Conservation (phyloP, 441 rosid genomes). For the Breynia disticha region DNA sequence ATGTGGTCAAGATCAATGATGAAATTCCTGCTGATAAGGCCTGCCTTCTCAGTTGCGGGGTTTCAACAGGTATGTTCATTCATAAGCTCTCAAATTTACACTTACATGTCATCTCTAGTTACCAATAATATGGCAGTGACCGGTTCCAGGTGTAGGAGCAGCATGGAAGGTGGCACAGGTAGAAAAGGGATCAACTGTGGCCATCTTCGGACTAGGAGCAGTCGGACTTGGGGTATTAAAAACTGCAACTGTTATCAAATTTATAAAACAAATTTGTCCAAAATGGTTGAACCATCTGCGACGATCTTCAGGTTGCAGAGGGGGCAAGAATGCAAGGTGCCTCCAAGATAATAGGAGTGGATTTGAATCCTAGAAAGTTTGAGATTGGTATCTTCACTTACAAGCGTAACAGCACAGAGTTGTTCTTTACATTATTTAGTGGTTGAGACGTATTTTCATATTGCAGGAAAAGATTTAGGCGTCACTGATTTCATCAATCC, state of each 20-base stretch:
- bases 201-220: conserved; percentile 43
- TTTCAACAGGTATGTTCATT: conserved; percentile 36
- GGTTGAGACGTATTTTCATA: background rate
- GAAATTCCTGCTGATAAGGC: conserved; percentile 44
- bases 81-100: too few relatives aligned
- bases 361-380: conserved; percentile 40
- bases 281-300: too few relatives aligned
- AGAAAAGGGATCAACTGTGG: conserved; percentile 35
- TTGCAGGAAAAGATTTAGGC: conserved; percentile 46
- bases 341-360: conserved; percentile 44
- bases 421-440: background rate
- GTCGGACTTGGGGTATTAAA: conserved; percentile 37
- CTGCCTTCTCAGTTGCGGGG: conserved; percentile 54
- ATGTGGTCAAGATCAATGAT: conserved; percentile 39
- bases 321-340: conserved; percentile 43
- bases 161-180: conserved; percentile 37
- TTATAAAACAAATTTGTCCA: too few relatives aligned
- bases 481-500: conserved; percentile 59
- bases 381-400: conserved; percentile 21
- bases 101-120: too few relatives aligned
- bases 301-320: conserved; percentile 30
- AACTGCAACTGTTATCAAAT: background rate
- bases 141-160: conserved; percentile 33
- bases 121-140: background rate
- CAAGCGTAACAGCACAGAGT: background rate